Percentiles rank a stretch among this genome's conserved stretches.
Evolutionary conservation across 2,329 filamentous ascomycete genomes (phyloP).

Genomic region (Onygenales sp.): DNA sequence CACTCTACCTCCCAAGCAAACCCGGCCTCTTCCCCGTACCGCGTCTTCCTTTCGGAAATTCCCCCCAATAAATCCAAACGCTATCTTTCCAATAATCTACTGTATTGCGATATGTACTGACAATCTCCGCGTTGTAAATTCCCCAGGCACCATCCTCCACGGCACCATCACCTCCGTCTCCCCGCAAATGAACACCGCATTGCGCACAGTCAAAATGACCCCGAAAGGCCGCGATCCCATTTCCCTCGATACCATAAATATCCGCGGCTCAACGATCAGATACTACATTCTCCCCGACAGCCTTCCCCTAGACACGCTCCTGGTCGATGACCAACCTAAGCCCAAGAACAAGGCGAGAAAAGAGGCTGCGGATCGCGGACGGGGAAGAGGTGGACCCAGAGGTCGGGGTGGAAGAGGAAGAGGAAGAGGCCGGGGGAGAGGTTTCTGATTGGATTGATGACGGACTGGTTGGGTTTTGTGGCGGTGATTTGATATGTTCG

Average conservation of each 20-base stretch:
- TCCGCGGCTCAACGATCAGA: constrained; percentile 89
- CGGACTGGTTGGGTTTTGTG: background rate
- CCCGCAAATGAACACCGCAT: constrained; percentile 95
- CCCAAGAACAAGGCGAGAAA: constrained; percentile 99
- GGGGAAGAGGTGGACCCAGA: constrained; percentile 39
- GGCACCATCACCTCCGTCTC: constrained; percentile 95
- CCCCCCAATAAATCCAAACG: background rate
- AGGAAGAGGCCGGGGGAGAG: constrained; percentile 47
- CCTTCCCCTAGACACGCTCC: constrained; percentile 83
- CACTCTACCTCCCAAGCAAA: background rate
- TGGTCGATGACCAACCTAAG: constrained; percentile 95
- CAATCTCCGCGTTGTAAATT: background rate
- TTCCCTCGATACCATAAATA: constrained; percentile 87
- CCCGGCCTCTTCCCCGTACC: background rate
- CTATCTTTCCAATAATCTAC: background rate
- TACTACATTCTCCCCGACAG: constrained; percentile 96
- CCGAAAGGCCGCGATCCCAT: constrained; percentile 78
- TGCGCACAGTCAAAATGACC: constrained; percentile 96
- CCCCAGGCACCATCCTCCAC: constrained; percentile 79
- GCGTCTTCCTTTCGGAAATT: background rate
- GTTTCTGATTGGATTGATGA: constrained; percentile 9
- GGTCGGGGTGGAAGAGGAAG: constrained; percentile 43
- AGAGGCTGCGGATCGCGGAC: constrained; percentile 51
- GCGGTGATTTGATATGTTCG: background rate
- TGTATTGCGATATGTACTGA: background rate